A percentile compares a stretch with the other conserved stretches of the same genome.
Conservation (phyloP, 352 stramenopile species). For the Phytophthora sp. region DNA sequence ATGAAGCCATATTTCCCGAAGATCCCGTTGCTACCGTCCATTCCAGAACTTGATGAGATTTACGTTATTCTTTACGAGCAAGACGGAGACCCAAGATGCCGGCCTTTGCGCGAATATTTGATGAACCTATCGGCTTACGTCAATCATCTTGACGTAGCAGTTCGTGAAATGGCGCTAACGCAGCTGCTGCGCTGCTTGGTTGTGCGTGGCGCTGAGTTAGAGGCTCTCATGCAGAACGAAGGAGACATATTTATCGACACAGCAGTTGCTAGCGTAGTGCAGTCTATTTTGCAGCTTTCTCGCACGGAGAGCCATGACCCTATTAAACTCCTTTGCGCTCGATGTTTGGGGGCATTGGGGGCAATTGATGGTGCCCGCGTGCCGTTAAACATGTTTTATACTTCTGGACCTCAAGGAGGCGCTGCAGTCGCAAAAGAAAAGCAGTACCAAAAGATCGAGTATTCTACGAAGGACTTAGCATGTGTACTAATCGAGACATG, state of each 20-base stretch:
- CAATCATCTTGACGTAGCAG: slow-evolving; percentile 79
- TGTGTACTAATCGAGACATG: slow-evolving; percentile 84
- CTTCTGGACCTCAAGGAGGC: slow-evolving; percentile 32
- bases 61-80: slow-evolving; percentile 60
- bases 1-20: slow-evolving; percentile 68
- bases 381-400: slow-evolving; percentile 70
- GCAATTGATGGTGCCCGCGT: slow-evolving; percentile 84
- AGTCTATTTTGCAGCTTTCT: slow-evolving; percentile 73
- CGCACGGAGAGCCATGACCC: slow-evolving; percentile 64
- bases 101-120: slow-evolving; percentile 59
- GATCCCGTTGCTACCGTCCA: slow-evolving; percentile 72
- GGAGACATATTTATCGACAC: slow-evolving; percentile 70
- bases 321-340: slow-evolving; percentile 76
- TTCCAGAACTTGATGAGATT: slow-evolving; percentile 72
- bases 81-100: slow-evolving; percentile 60
- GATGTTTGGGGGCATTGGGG: slow-evolving; percentile 77
- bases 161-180: slow-evolving; percentile 78
- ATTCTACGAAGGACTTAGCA: slow-evolving; percentile 81
- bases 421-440: slow-evolving; percentile 48
- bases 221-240: slow-evolving; percentile 73
- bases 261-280: slow-evolving; percentile 60
- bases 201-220: slow-evolving; percentile 63
- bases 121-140: slow-evolving; percentile 62
- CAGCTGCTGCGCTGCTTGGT: slow-evolving; percentile 76
- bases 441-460: slow-evolving; percentile 50